Evolutionary conservation across 1,139 yeast genomes (phyloP), one percentile per base, ranked within the genome.

Genomic region (Suhomyces terraborum): DNA sequence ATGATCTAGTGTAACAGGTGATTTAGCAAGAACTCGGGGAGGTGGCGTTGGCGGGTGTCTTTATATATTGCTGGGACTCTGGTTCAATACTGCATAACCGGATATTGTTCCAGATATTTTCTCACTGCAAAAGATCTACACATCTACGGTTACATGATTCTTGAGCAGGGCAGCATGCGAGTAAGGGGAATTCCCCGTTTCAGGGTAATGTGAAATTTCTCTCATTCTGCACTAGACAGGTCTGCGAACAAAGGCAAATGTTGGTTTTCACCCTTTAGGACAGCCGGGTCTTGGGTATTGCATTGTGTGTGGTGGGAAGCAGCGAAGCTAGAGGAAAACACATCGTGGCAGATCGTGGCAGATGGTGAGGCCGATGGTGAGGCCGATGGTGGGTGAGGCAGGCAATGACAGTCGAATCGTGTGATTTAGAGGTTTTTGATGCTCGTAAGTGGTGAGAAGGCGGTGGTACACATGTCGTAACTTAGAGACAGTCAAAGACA

Each of bases 121-220:
- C 26, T 37, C 23, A 17, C 18, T 17, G 21, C 28, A 26, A 20
- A 32, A 32, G 36, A 32, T 37, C 40, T 20, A 31, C 40, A 32
- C 35, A 19, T 37, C 27, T 14, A 36, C 8, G 21, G 23, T 13
- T 17, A 16, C 40, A 32, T 36, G 40, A 36, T 37, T 37, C 36
- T 12, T 32, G 36, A 19, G 21, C 25, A 9, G 18, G 32, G 32
- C 26, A 19, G 10, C 28, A 21, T 26, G 24, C 26, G 26, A 8
- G 19, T 24, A 6, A 24, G 16, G 20, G 36, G 28, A 24, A 23
- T 27, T 27, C 30, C 9, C 32, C 22, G 19, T 30, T 30, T 30
- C 32, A 30, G 32, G 32, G 32, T 24, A 20, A 12, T 12, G 19
- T 16, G 20, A 27, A 27, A 16, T 27, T 16, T 16, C 19, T 13